Conservation (phyloP, 495 filamentous ascomycete genomes). For the Penicillium salamii region DNA sequence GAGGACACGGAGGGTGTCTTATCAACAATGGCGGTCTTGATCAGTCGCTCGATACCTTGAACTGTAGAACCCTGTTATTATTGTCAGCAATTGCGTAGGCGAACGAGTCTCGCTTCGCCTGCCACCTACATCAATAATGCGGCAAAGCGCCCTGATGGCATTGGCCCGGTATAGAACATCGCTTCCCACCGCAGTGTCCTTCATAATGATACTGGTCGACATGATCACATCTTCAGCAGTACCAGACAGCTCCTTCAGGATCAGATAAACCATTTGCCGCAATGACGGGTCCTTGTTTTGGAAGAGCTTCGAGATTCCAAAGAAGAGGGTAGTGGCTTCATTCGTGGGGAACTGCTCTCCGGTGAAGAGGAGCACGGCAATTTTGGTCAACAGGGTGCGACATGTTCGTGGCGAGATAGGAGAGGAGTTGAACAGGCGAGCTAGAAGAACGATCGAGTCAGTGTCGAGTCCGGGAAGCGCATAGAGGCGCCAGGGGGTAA, state of each 20-base stretch:
- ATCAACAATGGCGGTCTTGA: conserved; percentile 99
- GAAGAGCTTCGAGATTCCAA: conserved; percentile 99
- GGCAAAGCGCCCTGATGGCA: conserved; percentile 91
- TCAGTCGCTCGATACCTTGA: conserved; percentile 94
- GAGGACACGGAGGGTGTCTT: conserved; percentile 98
- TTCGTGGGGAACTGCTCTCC: conserved; percentile 95
- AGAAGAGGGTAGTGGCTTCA: conserved; percentile 97
- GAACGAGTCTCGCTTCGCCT: not conserved
- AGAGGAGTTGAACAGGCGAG: conserved; percentile 95
- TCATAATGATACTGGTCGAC: conserved; percentile 99
- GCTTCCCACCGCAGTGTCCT: conserved; percentile 93
- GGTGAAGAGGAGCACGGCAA: conserved; percentile 92
- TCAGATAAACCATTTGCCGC: conserved; percentile 98
- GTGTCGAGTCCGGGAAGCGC: conserved; percentile 14
- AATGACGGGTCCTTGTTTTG: conserved; percentile 98
- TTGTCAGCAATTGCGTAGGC: conserved; percentile 10
- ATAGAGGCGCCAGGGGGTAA: conserved; percentile 19
- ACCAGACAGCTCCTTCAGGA: conserved; percentile 92
- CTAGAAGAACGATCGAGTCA: conserved; percentile 46
- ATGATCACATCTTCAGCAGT: conserved; percentile 99
- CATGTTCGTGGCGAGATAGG: conserved; percentile 93
- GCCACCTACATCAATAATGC: conserved; percentile 89
- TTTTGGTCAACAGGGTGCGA: conserved; percentile 94
- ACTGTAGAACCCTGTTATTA: conserved; percentile 78
- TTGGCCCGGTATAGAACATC: conserved; percentile 96